These are phyloP conservation scores for Adansonia rubrostipa DNA, from an alignment of 441 rosid species.

Conservation along the genomic window DNA sequence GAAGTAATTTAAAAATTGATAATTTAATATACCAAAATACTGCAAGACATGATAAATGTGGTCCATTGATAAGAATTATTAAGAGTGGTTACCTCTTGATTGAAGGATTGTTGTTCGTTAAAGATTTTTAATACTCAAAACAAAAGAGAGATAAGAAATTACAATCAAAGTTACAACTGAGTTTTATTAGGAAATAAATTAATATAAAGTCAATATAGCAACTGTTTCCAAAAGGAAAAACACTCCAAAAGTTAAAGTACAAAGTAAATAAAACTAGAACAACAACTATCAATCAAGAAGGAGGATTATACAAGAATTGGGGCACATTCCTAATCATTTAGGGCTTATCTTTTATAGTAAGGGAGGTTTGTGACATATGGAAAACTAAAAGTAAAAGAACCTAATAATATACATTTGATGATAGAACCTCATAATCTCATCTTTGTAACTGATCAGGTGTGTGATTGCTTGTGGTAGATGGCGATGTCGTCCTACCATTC, in stretches of 20 bases:
- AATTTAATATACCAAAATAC: too few relatives aligned
- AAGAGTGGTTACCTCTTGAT: too few relatives aligned
- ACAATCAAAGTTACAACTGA: background rate
- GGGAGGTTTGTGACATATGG: background rate
- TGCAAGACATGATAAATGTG: too few relatives aligned
- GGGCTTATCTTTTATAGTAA: background rate
- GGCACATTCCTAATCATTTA: constrained; percentile 1
- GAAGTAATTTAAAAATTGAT: too few relatives aligned
- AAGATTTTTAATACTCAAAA: background rate
- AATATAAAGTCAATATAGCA: background rate
- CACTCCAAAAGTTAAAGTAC: background rate
- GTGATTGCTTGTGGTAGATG: constrained; percentile 82
- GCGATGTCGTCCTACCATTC: constrained; percentile 61
- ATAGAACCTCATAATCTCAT: background rate
- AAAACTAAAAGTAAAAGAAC: constrained; percentile 6
- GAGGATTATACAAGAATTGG: constrained; percentile 1
- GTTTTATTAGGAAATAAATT: background rate
- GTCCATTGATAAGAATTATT: too few relatives aligned
- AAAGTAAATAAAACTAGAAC: background rate
- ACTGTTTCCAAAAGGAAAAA: background rate
- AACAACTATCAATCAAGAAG: background rate
- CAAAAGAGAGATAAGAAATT: background rate
- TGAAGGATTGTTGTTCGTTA: background rate
- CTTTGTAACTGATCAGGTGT: constrained; percentile 56
- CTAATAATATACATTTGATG: constrained; percentile 2